phyloP scores from a whole-genome alignment of 345 rosid genomes.

The Eucalyptus sp. region DNA sequence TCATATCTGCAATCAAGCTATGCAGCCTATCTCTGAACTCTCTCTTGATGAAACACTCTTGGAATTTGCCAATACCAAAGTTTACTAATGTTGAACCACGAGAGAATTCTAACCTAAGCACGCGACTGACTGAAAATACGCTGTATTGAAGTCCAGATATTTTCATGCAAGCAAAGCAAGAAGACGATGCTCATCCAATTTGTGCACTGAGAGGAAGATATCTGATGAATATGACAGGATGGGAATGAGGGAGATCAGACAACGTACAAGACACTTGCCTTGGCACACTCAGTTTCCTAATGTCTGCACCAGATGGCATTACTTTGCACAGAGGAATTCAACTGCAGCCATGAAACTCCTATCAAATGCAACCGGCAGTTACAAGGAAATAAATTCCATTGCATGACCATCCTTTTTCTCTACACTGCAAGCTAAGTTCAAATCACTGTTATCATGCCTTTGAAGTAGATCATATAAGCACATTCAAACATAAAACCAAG shows the following conservation, averaged over 20 bases:
- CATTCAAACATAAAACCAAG: background rate
- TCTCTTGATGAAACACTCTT: background rate
- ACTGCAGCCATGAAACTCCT: background rate
- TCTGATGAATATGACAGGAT: background rate
- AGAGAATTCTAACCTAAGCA: background rate
- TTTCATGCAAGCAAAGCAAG: background rate
- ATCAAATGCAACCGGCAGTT: background rate
- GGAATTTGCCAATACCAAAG: background rate
- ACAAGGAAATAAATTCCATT: background rate
- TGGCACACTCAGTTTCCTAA: background rate
- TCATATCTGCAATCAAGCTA: background rate
- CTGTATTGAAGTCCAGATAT: background rate
- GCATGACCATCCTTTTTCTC: background rate
- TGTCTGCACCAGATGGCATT: background rate
- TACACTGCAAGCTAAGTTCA: background rate
- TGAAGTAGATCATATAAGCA: background rate
- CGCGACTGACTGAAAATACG: background rate
- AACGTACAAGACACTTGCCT: background rate
- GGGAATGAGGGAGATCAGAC: background rate
- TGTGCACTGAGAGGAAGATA: background rate
- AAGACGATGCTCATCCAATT: background rate
- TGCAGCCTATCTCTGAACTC: background rate
- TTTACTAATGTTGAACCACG: background rate
- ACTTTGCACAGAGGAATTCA: background rate
- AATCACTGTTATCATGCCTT: background rate